Evolutionary conservation across 805 yeast genomes (phyloP).

Genomic region (Dipodascopsis tothii): DNA sequence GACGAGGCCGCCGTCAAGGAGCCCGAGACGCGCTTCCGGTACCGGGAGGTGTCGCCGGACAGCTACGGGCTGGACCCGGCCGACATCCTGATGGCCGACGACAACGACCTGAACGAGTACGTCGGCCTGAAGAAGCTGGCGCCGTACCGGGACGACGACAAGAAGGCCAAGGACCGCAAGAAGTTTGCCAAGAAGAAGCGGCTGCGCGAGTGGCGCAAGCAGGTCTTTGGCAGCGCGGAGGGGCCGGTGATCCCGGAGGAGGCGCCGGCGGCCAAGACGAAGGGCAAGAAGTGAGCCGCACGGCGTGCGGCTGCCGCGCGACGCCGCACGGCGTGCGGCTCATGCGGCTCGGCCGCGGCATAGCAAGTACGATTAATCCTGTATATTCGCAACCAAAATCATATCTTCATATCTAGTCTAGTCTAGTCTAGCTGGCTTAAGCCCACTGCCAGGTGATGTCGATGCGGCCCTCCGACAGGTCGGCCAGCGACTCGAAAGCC

Average conservation of each 20-base stretch:
- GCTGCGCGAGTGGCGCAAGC: conserved; percentile 82
- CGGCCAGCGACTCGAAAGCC: conserved; percentile 49
- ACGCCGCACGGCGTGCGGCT: no score
- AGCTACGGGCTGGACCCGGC: conserved; percentile 75
- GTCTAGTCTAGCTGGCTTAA: background rate
- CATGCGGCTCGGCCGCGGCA: no score
- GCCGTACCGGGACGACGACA: conserved; percentile 75
- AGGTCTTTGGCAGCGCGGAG: conserved; percentile 60
- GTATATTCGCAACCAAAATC: no score
- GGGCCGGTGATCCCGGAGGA: conserved; percentile 24
- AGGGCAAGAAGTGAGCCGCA: no score
- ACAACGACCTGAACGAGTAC: conserved; percentile 70
- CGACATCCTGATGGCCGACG: conserved; percentile 87
- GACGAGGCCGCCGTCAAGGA: conserved; percentile 39
- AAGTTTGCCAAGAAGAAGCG: conserved; percentile 76
- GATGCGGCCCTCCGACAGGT: conserved; percentile 46
- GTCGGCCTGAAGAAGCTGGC: conserved; percentile 90
- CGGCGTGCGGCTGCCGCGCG: no score
- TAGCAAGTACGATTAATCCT: no score
- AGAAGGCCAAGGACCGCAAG: conserved; percentile 67
- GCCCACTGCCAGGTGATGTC: conserved; percentile 47
- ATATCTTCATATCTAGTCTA: no score
- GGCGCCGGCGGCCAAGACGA: no score
- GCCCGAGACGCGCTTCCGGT: conserved; percentile 47
- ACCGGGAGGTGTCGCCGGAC: conserved; percentile 93